A percentile compares a stretch with the other conserved stretches of the same genome.
Conservation (phyloP, 345 rosid genomes). For the Aurinia saxatilis region DNA sequence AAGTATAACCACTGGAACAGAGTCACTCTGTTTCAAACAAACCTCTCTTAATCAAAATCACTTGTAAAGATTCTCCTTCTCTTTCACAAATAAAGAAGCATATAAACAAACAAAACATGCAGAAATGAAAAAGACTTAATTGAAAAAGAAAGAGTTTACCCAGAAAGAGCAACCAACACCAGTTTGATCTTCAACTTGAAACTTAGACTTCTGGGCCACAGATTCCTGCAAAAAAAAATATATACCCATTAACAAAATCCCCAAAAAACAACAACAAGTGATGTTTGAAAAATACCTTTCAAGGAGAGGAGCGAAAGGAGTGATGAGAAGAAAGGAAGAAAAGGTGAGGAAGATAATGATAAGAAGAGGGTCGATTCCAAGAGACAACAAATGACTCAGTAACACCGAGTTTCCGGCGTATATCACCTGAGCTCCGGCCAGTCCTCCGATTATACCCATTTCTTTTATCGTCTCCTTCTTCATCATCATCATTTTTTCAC, state of each 20-base stretch:
- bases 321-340: slow-evolving; percentile 56
- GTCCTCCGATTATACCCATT: slow-evolving; percentile 45
- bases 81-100: too few species aligned
- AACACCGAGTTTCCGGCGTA: slow-evolving; percentile 57
- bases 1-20: slow-evolving; percentile 68
- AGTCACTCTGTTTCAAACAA: slow-evolving; percentile 51
- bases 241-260: neutral
- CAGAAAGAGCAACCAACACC: slow-evolving; percentile 54
- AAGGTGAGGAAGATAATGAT: slow-evolving; percentile 44
- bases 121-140: neutral
- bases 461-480: slow-evolving; percentile 41
- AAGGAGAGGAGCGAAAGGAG: slow-evolving; percentile 57
- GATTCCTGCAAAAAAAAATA: slow-evolving; percentile 40
- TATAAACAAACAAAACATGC: neutral
- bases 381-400: slow-evolving; percentile 63
- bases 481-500: slow-evolving; percentile 7
- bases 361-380: slow-evolving; percentile 55
- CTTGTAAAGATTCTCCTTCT: too few species aligned
- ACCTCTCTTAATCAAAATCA: neutral
- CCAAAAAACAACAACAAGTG: neutral
- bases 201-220: slow-evolving; percentile 56
- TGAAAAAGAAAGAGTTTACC: slow-evolving; percentile 34
- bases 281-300: slow-evolving; percentile 44
- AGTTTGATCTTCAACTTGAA: slow-evolving; percentile 56
- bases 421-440: slow-evolving; percentile 52